Conservation (phyloP, 495 filamentous ascomycete genomes). For the Bathelium albidoporum region DNA sequence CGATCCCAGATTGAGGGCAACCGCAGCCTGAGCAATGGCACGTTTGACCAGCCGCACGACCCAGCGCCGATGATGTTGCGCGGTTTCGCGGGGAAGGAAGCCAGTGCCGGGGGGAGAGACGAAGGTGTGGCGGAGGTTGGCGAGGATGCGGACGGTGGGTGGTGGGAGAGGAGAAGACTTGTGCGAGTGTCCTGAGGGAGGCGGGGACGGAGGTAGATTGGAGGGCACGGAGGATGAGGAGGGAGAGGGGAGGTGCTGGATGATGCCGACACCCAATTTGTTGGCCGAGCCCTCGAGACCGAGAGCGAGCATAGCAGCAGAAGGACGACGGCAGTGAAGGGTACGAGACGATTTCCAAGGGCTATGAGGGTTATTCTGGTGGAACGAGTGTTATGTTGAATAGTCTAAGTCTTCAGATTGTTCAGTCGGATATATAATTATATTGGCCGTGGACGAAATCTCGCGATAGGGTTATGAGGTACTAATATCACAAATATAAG, state of each 20-base stretch:
- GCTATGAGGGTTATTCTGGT: too few relatives aligned
- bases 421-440: too few relatives aligned
- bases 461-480: not conserved
- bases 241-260: slow-evolving; percentile 50
- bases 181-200: slow-evolving; percentile 30
- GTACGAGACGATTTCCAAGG: too few relatives aligned
- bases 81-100: slow-evolving; percentile 94
- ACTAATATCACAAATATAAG: not conserved
- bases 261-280: slow-evolving; percentile 91
- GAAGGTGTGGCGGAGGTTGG: slow-evolving; percentile 92
- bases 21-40: slow-evolving; percentile 58
- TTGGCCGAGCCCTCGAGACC: slow-evolving; percentile 97
- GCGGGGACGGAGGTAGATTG: slow-evolving; percentile 32
- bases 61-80: slow-evolving; percentile 78
- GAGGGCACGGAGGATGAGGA: slow-evolving; percentile 25
- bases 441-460: not conserved
- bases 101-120: slow-evolving; percentile 84
- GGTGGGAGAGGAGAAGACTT: slow-evolving; percentile 5
- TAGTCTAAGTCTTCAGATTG: too few relatives aligned
- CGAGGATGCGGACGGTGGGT: slow-evolving; percentile 57
- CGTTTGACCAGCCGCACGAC: slow-evolving; percentile 69
- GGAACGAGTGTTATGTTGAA: too few relatives aligned
- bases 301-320: slow-evolving; percentile 60
- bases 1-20: slow-evolving; percentile 36
- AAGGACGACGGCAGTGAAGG: too few relatives aligned